phyloP scores from a whole-genome alignment of 768 basidiomycete species.

The Tubosaeta brunneosetosa region DNA sequence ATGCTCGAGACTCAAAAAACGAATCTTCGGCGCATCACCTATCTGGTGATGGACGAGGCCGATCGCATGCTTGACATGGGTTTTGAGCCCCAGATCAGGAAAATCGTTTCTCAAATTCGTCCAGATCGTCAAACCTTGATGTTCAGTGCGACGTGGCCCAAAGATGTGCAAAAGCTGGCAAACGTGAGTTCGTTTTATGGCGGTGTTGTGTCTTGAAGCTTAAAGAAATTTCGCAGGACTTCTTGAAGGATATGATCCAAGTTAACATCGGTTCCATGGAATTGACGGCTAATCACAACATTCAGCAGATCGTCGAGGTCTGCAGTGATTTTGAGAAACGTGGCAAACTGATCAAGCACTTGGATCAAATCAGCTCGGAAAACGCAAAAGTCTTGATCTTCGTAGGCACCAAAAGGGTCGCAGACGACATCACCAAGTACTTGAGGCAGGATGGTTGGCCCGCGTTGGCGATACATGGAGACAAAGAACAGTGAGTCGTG shows the following conservation, averaged over 20 bases:
- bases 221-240: slow-evolving; percentile 57
- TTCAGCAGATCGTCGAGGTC: slow-evolving; percentile 92
- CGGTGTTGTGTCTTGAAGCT: not conserved
- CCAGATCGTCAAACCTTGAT: slow-evolving; percentile 98
- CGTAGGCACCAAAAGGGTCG: slow-evolving; percentile 94
- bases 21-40: slow-evolving; percentile 92
- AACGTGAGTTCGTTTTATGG: slow-evolving; percentile 43
- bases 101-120: slow-evolving; percentile 95
- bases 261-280: slow-evolving; percentile 99
- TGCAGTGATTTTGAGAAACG: slow-evolving; percentile 98
- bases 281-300: slow-evolving; percentile 96
- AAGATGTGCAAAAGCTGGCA: slow-evolving; percentile 97
- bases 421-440: slow-evolving; percentile 98
- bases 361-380: slow-evolving; percentile 93
- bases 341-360: slow-evolving; percentile 90
- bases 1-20: slow-evolving; percentile 98
- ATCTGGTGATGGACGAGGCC: slow-evolving; percentile 98
- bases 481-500: slow-evolving; percentile 88
- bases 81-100: slow-evolving; percentile 99
- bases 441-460: slow-evolving; percentile 99
- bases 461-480: slow-evolving; percentile 98
- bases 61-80: slow-evolving; percentile 99
- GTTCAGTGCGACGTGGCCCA: slow-evolving; percentile 99
- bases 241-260: slow-evolving; percentile 94
- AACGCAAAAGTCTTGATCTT: slow-evolving; percentile 99